These are phyloP conservation scores for Macaranga tanarius DNA, from an alignment of 441 rosid species.

Conservation along the genomic window DNA sequence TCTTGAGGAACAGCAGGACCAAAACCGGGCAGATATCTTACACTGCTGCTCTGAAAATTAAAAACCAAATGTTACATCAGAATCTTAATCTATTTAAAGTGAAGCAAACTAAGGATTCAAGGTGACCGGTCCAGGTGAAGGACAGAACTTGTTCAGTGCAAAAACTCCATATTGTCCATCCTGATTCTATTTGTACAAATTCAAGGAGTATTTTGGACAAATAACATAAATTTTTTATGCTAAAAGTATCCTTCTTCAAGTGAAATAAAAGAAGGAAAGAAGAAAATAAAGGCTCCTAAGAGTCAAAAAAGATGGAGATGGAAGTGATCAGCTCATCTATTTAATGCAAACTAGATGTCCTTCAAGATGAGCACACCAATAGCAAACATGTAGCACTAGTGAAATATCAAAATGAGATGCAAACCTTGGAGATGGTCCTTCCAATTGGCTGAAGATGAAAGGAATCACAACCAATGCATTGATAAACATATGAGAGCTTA, in stretches of 20 bases:
- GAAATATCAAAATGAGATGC: conserved; percentile 10
- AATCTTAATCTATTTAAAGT: background rate
- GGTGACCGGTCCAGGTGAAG: background rate
- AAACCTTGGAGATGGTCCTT: conserved; percentile 81
- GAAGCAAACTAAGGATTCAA: conserved; percentile 7
- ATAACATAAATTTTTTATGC: background rate
- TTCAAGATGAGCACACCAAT: background rate
- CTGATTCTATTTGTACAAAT: background rate
- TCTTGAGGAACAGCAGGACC: conserved; percentile 93
- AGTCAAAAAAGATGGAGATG: background rate
- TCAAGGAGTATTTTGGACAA: background rate
- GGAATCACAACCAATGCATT: conserved; percentile 95
- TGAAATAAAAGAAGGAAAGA: background rate
- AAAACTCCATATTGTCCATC: background rate
- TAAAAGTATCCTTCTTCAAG: background rate
- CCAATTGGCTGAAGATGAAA: conserved; percentile 94
- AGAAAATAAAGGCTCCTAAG: background rate
- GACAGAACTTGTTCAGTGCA: background rate
- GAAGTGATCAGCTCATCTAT: background rate
- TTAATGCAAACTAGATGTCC: background rate
- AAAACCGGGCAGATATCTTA: conserved; percentile 85
- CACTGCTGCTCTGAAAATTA: conserved; percentile 62
- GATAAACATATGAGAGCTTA: conserved; percentile 94
- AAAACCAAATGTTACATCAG: conserved; percentile 15
- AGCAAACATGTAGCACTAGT: background rate